These are phyloP conservation scores for Alternaria panax DNA, from an alignment of 2,329 filamentous ascomycete species.

Conservation along the genomic window DNA sequence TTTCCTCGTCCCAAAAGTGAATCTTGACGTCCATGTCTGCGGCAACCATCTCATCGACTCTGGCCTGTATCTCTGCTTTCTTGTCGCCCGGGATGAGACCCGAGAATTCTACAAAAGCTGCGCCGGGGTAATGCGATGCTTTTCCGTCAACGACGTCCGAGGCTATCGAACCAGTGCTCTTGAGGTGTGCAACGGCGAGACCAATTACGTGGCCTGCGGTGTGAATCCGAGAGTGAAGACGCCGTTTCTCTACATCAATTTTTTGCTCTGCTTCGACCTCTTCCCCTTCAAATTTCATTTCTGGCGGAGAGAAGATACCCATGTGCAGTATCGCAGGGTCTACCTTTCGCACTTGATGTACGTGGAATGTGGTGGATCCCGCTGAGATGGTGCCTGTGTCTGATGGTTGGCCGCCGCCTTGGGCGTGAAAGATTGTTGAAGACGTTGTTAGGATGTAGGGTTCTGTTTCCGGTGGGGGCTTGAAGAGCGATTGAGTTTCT, in stretches of 20 bases:
- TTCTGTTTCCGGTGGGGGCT: slow-evolving; percentile 56
- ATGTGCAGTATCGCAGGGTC: slow-evolving; percentile 69
- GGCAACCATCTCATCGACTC: slow-evolving; percentile 66
- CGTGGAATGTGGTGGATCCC: slow-evolving; percentile 55
- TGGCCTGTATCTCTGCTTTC: slow-evolving; percentile 62
- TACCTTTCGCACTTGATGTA: slow-evolving; percentile 64
- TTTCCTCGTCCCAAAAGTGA: slow-evolving; percentile 71
- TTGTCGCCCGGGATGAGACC: slow-evolving; percentile 68
- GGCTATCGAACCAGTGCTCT: slow-evolving; percentile 53
- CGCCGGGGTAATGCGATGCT: slow-evolving; percentile 74
- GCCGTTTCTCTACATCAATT: slow-evolving; percentile 67
- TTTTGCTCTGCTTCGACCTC: background rate
- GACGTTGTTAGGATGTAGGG: slow-evolving; percentile 67
- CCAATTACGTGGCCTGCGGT: slow-evolving; percentile 78
- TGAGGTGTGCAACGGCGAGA: slow-evolving; percentile 67
- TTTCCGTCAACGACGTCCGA: slow-evolving; percentile 69
- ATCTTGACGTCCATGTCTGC: slow-evolving; percentile 55
- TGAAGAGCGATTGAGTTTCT: slow-evolving; percentile 65
- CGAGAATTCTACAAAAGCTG: slow-evolving; percentile 70
- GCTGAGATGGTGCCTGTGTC: slow-evolving; percentile 67
- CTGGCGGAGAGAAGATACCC: slow-evolving; percentile 58
- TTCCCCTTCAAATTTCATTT: background rate
- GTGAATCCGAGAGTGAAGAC: slow-evolving; percentile 72
- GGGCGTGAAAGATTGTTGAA: slow-evolving; percentile 76
- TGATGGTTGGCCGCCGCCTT: slow-evolving; percentile 77